Evolutionary conservation across 1,139 yeast genomes (phyloP), one percentile per base, ranked within the genome.

Genomic region (Taiozyma sp.): DNA sequence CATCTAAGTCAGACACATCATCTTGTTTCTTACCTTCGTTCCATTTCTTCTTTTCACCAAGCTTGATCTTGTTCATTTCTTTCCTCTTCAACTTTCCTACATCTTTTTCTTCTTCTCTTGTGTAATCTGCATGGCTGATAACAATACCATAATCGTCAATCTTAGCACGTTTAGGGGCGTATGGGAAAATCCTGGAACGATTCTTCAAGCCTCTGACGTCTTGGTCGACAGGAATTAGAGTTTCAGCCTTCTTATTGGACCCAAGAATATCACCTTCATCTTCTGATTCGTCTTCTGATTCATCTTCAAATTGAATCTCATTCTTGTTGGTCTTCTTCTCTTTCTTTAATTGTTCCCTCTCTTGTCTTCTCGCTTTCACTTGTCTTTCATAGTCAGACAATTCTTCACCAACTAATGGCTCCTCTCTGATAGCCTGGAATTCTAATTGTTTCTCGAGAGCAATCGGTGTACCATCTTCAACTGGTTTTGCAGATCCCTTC

Each of bases 121-220:
- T 78, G 62, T 85, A 89, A 59, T 87, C 88, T 43, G 83, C 81
- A 43, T 73, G 72, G 52, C 83, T 80, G 36, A 88, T 81, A 1
- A 84, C 70, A 53, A 82, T 85, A 28, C 98, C 98, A 65, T 92
- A 93, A 61, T 92, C 98, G 65, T 93, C 98, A 46, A 76, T 73
- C 57, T 84, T 80, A 29, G 78, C 74, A 56, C 81, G 80, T 29
- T 75, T 74, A 2, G 79, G 77, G 12, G 78, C 71, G 59, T 75
- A 83, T 10, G 96, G 98, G 62, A 91, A 92, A 87, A 87, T 85
- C 45, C 85, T 82, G 51, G 86, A 84, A 57, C 87, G 78, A 5
- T 85, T 81, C 53, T 78, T 77, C 30, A 83, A 71, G 47, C 72
- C 75, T n/a, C 86, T 76, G 19, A 87, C 80, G 59, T 80, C 83